These are phyloP conservation scores for Xylaria sp. DNA, from an alignment of 2,329 filamentous ascomycete species.

Conservation along the genomic window DNA sequence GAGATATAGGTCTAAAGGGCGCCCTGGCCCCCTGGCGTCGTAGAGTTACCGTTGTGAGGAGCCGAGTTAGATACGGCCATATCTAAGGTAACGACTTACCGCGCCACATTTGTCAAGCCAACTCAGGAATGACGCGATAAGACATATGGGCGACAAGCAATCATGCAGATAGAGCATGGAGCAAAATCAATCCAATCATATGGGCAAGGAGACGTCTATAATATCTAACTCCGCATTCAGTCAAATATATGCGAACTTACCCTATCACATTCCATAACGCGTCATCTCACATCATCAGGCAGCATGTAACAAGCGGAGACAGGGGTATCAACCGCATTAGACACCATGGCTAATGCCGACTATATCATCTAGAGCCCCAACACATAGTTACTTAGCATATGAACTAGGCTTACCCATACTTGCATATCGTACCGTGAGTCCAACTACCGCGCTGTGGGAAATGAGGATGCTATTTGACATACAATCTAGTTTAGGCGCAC, in stretches of 20 bases:
- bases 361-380: conserved; percentile 5
- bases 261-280: conserved; percentile 3
- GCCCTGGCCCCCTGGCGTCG: too few species aligned
- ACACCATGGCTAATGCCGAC: not conserved
- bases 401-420: conserved; percentile 31
- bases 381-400: conserved; percentile 18
- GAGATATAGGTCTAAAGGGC: too few species aligned
- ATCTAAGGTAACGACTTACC: conserved; percentile 17
- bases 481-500: conserved; percentile 54
- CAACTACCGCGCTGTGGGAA: conserved; percentile 48
- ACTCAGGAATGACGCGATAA: too few species aligned
- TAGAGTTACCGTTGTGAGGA: too few species aligned
- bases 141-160: too few species aligned
- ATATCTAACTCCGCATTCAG: not conserved
- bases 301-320: not conserved
- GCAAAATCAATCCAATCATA: not conserved
- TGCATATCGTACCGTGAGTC: conserved; percentile 39
- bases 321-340: not conserved
- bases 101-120: conserved; percentile 19
- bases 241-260: not conserved
- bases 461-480: conserved; percentile 56
- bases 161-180: not conserved
- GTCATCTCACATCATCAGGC: not conserved
- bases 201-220: not conserved
- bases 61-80: not conserved